phyloP scores from a whole-genome alignment of 768 basidiomycete species.

The Suillus bovinus region DNA sequence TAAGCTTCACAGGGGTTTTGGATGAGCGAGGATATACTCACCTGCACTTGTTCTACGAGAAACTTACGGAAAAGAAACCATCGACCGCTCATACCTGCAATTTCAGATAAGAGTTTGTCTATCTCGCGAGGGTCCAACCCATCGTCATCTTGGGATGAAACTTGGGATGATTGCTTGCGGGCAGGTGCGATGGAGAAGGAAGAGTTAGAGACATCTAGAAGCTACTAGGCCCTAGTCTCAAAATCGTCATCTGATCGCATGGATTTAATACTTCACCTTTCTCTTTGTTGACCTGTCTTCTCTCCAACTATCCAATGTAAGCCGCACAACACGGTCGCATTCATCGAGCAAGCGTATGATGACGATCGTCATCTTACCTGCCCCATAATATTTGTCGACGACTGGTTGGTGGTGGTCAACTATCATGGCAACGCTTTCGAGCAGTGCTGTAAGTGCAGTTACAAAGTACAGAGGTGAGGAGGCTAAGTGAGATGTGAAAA shows the following conservation, averaged over 20 bases:
- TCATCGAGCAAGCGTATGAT: conserved; percentile 77
- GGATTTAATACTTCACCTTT: conserved; percentile 48
- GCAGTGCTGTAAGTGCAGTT: conserved; percentile 84
- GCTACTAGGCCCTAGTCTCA: conserved; percentile 30
- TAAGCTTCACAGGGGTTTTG: conserved; percentile 13
- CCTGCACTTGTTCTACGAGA: conserved; percentile 71
- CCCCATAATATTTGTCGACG: conserved; percentile 97
- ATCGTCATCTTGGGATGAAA: conserved; percentile 44
- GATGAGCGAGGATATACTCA: conserved; percentile 27
- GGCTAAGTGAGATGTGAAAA: conserved; percentile 45
- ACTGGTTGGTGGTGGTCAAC: conserved; percentile 97
- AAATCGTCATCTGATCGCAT: not conserved
- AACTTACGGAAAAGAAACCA: conserved; percentile 94
- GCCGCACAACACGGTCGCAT: conserved; percentile 80
- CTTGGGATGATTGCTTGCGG: conserved; percentile 33
- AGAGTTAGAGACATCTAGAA: conserved; percentile 49
- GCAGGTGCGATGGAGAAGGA: conserved; percentile 33
- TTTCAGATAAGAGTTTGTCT: conserved; percentile 86
- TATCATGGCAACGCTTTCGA: conserved; percentile 94
- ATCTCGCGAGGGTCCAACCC: conserved; percentile 86
- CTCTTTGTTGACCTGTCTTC: conserved; percentile 85
- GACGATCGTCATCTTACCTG: conserved; percentile 82
- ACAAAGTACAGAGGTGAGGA: conserved; percentile 93
- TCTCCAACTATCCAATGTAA: conserved; percentile 82
- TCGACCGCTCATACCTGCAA: conserved; percentile 85